A percentile compares a stretch with the other conserved stretches of the same genome.
Conservation (phyloP, 306 rosid species). For the Casuarina glauca region DNA sequence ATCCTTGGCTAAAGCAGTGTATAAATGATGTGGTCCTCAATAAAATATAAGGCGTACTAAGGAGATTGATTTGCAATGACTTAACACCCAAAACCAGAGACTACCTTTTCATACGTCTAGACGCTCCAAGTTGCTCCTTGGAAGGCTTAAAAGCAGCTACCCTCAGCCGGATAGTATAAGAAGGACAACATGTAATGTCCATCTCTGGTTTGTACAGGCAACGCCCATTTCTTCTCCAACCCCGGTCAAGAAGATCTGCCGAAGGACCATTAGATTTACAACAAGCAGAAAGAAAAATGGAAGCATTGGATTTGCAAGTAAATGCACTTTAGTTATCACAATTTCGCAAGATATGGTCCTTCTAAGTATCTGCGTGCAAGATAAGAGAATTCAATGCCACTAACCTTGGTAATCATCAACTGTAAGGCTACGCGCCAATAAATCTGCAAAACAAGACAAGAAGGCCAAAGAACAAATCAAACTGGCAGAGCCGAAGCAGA, state of each 20-base stretch:
- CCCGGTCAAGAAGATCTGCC: constrained; percentile 62
- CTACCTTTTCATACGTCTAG: constrained; percentile 80
- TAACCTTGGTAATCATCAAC: constrained; percentile 94
- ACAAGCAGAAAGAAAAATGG: neutral
- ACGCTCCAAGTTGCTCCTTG: constrained; percentile 79
- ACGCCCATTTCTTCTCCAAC: constrained; percentile 95
- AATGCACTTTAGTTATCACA: no score
- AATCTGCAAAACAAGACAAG: constrained; percentile 51
- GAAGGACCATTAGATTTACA: constrained; percentile 15
- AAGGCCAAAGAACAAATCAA: neutral
- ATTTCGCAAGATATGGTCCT: neutral
- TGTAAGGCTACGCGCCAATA: constrained; percentile 74
- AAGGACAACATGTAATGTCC: constrained; percentile 92
- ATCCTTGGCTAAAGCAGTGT: neutral
- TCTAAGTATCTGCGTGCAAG: neutral
- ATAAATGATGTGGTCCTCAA: neutral
- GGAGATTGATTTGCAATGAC: no score
- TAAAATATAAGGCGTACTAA: neutral
- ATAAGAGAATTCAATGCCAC: constrained; percentile 24
- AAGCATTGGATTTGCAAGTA: no score
- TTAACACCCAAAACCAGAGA: neutral
- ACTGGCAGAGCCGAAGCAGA: no score
- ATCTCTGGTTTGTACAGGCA: constrained; percentile 90
- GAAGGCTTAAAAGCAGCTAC: constrained; percentile 71
- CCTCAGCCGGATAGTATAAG: constrained; percentile 84